Base-by-base conservation (phyloP, 2,329 filamentous ascomycete species). In the Aspergillus novofumigatus region DNA sequence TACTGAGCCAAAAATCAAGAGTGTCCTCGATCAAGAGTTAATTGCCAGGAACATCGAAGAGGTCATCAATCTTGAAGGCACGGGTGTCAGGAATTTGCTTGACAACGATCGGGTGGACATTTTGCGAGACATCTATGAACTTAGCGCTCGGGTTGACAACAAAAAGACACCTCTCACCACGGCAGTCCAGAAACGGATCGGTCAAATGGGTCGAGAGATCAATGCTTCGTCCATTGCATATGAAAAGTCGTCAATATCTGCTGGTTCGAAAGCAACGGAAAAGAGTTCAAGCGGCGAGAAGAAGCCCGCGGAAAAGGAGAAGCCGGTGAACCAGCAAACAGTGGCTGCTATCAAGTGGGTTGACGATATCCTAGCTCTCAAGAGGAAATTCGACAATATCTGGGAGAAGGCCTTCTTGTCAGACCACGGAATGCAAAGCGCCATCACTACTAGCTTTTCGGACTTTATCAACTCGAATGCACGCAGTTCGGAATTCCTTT, bases 391-490 rank as follows among this genome's bases (percentile, higher is more conserved):
- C 66, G 92, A 97, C 71, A 81, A 76, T 11, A 83, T 99, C 58
- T 92, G 88, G 85, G 78, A 77, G 45, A 73, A 77, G 10, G 90
- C 92, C 47, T 96, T 97, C 70, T 73, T 82, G 23, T 81, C 83
- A 47, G 92, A 97, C 67, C 82, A 91, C 42, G 81, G 86, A 7
- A 79, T 99, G 17, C 90, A 96, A 67, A 90, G 88, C 1, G 87
- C 91, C 0, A 80, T 97, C 26, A 92, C 91, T 1, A 88, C 88
- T 68, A 96, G 92, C 69, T 96, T 97, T 66, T 83, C 90, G 1
- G 89, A 95, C 17, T 96, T 97, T 67, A 96, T 99, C 80, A 97
- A 97, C 71, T 77, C 86, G n/a, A 97, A 96, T 69, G 74, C 80
- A 14, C 86, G 92, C 60, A 89, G 89, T 65, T 91, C 93, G 1